These are phyloP conservation scores for Piper betle DNA, from an alignment of 164 flowering plant species.

Conservation along the genomic window DNA sequence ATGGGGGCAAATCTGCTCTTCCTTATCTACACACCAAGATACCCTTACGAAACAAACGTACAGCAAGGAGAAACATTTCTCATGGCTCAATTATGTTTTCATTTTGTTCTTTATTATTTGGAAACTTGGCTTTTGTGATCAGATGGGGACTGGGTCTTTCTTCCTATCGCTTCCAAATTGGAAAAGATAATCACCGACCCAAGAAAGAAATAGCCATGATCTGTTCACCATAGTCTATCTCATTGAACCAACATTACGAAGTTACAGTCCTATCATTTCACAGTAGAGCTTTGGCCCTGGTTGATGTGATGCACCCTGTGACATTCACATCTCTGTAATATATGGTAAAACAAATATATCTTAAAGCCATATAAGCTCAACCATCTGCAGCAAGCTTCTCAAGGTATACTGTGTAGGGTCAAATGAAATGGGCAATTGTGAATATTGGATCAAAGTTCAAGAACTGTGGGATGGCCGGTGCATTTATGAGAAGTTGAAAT, in stretches of 20 bases:
- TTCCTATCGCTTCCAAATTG: neutral
- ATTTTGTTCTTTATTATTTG: neutral
- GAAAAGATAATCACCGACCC: neutral
- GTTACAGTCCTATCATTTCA: too few relatives aligned
- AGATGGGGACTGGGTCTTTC: neutral
- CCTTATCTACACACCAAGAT: constrained; percentile 1
- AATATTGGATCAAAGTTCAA: neutral
- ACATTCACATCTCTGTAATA: neutral
- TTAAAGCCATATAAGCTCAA: too few relatives aligned
- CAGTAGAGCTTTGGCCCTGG: neutral
- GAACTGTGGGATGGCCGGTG: neutral
- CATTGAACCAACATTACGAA: too few relatives aligned
- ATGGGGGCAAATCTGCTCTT: neutral
- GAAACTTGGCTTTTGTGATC: neutral
- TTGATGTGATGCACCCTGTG: neutral
- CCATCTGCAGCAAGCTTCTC: too few relatives aligned
- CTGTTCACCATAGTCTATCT: neutral
- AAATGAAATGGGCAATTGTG: neutral
- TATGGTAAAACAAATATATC: too few relatives aligned
- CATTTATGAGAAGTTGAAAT: neutral
- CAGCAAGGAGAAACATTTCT: neutral
- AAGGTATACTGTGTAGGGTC: neutral
- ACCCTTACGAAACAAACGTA: neutral
- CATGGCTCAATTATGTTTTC: constrained; percentile 1
- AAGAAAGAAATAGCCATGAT: neutral